Base-by-base conservation (phyloP, 2,329 filamentous ascomycete genomes). In the Dothideomycetes sp. region DNA sequence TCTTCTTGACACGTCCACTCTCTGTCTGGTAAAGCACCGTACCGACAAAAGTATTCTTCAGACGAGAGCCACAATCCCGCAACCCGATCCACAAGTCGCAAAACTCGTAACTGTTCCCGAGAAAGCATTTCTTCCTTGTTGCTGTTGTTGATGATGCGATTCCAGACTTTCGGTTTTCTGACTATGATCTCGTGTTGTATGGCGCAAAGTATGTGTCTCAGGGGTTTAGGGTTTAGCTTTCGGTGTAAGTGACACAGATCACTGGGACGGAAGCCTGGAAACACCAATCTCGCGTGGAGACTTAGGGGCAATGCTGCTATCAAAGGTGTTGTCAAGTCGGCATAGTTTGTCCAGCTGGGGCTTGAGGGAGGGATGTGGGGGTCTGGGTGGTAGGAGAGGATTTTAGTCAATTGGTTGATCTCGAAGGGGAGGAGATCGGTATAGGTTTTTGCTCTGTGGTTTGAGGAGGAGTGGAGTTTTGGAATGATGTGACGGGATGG, bases 281-380 rank as follows among this genome's bases (percentile, higher is more conserved):
- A 34, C 15, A 40, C 18, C 15, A 43, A 12, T 20, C 44, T 49
- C 36, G 35, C 36, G 16, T 38, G 45, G 4, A 56, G 47, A 31
- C 52, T 49, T 5, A 45, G 11, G 4, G 53, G 52, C 1, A 56
- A 37, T n/a, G 42, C 31, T 8, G 36, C 17, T 28, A 54, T 52
- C 10, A 37, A 29, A 16, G 44, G 19, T 15, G 45, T 49, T 18
- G 46, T 44, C 24, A 31, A 32, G n/a, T 38, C 24, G 12, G 38
- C 30, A 30, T 47, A 47, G 4, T 40, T 24, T 12, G 44, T 27
- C 18, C 35, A 22, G 9, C 37, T 23, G 15, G 42, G 12, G 28
- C 28, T 39, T 9, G 17, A 40, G 10, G 8, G 29, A 7, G 28
- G 22, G 2, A 29, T 40, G 7, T 27, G 19, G 12, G 17, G 10